These are phyloP conservation scores for Rostrohypoxylon terebratum DNA, from an alignment of 495 filamentous ascomycete species.

Conservation along the genomic window DNA sequence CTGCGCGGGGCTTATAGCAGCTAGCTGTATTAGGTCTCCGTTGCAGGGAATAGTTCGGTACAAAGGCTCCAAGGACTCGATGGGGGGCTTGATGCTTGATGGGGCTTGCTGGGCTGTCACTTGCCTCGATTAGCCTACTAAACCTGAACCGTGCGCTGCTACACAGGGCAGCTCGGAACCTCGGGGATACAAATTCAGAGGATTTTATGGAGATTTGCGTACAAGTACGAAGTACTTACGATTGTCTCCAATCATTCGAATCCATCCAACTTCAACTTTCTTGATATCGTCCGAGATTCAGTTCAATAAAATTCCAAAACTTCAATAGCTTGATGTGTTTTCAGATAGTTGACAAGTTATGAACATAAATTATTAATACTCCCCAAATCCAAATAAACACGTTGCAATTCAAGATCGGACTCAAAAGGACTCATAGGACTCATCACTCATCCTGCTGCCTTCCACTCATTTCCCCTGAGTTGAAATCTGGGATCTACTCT, in stretches of 20 bases:
- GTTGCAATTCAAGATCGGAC: slow-evolving; percentile 25
- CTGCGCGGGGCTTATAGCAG: slow-evolving; percentile 35
- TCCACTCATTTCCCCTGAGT: not conserved
- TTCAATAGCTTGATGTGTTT: not conserved
- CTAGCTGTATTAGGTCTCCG: slow-evolving; percentile 16
- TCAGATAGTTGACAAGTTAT: not conserved
- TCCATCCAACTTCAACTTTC: slow-evolving; percentile 10
- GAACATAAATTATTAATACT: not conserved
- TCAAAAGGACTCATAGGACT: not conserved
- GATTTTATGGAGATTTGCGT: too few species aligned
- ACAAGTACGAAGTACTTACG: too few species aligned
- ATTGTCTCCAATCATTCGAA: not conserved
- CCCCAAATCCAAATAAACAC: slow-evolving; percentile 20
- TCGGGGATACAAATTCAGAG: not conserved
- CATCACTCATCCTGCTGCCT: slow-evolving; percentile 12
- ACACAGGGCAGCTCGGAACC: slow-evolving; percentile 5
- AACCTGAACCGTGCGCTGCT: slow-evolving; percentile 34
- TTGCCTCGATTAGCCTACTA: slow-evolving; percentile 16
- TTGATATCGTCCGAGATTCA: slow-evolving; percentile 6
- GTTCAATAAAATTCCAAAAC: slow-evolving; percentile 3
- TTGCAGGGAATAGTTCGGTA: slow-evolving; percentile 19
- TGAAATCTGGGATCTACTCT: slow-evolving; percentile 15
- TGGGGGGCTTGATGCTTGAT: too few species aligned
- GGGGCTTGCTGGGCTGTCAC: too few species aligned
- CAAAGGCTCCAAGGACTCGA: not conserved